Evolutionary conservation across 2,329 filamentous ascomycete genomes (phyloP), one percentile per base, ranked within the genome.

Genomic region (Cladosporium oxysporum): DNA sequence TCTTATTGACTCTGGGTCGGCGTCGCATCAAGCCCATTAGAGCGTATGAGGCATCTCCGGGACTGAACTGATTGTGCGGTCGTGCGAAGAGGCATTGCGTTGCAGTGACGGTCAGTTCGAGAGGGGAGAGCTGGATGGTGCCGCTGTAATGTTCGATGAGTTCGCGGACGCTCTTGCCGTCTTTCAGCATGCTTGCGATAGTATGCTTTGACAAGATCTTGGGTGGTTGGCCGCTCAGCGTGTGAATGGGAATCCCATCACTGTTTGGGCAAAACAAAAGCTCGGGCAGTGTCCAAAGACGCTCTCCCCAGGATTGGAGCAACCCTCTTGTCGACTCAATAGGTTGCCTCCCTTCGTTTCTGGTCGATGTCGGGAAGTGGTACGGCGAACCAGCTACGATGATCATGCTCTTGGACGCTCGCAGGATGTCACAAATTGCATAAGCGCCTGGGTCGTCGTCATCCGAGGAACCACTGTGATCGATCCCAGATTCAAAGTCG

Each of bases 21-120:
- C 78, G 74, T 7, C 79, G 74, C 2, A 80, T 68, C 11, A 84
- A 75, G 2, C 81, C 81, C 81, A 83, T 83, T 29, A 83, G 70
- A 0, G 80, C 81, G 55, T 83, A 83, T 8, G 78, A 76, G 10
- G 80, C 72, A 62, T 83, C 81, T 1, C 80, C 81, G 0, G 69
- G 28, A 21, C 52, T 55, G 52, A 31, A 55, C 11, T 29, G 28
- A 29, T 55, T 55, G 28, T 33, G 31, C 21, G 26, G 26, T 3
- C 52, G 29, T 23, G 55, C 21, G 14, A 41, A 58, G n/a, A 58
- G 55, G 23, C 55, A 58, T 58, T 58, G 29, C 18, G 55, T 58
- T 10, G 55, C 55, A 6, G 29, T 58, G 55, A 55, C 55, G 11
- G 55, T 58, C 55, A 58, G 16, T 11, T 58, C 55, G 4, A 58